Evolutionary conservation across 2,329 filamentous ascomycete species (phyloP), one percentile per base, ranked within the genome.

Genomic region (Truncatella angustata): DNA sequence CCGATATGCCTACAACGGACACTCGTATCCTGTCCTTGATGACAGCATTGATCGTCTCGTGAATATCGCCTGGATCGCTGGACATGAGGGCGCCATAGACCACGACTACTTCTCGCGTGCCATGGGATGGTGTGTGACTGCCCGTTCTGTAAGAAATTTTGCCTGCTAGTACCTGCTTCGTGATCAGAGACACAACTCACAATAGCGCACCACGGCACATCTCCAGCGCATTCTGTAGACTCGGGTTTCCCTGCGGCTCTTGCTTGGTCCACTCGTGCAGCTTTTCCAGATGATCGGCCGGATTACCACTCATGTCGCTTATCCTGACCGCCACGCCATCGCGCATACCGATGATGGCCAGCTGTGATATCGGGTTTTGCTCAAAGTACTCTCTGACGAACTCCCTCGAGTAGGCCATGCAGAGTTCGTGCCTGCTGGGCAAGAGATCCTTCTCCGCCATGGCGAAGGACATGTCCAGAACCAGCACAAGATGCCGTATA

Each of bases 341-440:
- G 56, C 90, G 84, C 89, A 97, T 96, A 47, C 90, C 93, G 35
- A 99, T 77, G 26, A 99, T 87, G 21, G 89, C 92, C 52, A 99
- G 82, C 72, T 99, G 94, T 9, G 91, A 96, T 59, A 99, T 97
- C 10, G 94, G 94, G 64, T 99, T 99, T 71, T 99, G 94, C 71
- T 97, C 94, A 66, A 97, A 99, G 73, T 91, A 99, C 69, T 97
- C 93, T 54, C 86, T 82, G 45, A 97, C 88, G 70, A 97, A 99
- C 52, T 91, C 87, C 57, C 87, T 83, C 14, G 91, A 88, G 70
- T 91, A 95, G 57, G 86, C 86, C 64, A 97, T 79, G 49, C 86
- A 88, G 28, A 97, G 81, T 34, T 91, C 81, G 70, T 93, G 92
- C 54, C 93, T 84, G 39, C 86, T 96, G 5, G 94, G 94, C 23